phyloP scores from a whole-genome alignment of 345 rosid genomes.

The Brassica napus region DNA sequence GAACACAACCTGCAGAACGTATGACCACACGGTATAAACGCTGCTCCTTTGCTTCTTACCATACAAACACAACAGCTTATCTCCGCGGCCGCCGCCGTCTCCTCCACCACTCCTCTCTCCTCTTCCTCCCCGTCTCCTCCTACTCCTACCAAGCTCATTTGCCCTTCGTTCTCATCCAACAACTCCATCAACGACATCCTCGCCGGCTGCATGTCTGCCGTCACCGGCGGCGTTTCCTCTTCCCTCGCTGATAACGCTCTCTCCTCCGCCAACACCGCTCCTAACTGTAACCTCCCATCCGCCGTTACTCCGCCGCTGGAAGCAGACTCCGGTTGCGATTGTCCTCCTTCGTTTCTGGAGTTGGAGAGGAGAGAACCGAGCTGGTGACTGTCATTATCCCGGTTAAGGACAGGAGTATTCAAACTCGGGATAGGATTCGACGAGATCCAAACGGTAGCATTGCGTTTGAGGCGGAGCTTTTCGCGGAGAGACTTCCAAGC shows the following conservation, averaged over 20 bases:
- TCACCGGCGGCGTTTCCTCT: conserved; percentile 21
- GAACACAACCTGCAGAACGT: conserved; percentile 92
- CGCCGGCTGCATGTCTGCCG: conserved; percentile 46
- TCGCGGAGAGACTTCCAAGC: conserved; percentile 76
- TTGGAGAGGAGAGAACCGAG: conserved; percentile 45
- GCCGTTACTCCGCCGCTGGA: not conserved
- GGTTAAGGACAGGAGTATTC: conserved; percentile 39
- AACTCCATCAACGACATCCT: conserved; percentile 95
- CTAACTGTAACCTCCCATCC: conserved; percentile 41
- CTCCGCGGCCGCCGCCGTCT: conserved; percentile 37
- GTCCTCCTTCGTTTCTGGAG: conserved; percentile 15
- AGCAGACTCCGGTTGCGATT: conserved; percentile 26
- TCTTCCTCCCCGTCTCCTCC: conserved; percentile 20
- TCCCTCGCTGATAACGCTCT: conserved; percentile 67
- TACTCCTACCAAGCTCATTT: conserved; percentile 40
- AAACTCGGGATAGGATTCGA: conserved; percentile 48
- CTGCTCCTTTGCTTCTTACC: conserved; percentile 94
- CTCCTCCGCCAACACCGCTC: conserved; percentile 61
- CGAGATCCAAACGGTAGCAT: conserved; percentile 66
- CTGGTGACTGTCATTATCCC: conserved; percentile 25
- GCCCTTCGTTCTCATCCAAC: conserved; percentile 74
- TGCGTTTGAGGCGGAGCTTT: conserved; percentile 66
- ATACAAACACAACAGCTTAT: conserved; percentile 85
- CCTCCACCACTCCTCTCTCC: conserved; percentile 20
- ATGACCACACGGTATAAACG: conserved; percentile 96